Evolutionary conservation across 306 rosid species (phyloP).

Genomic region (Cicer judaicum): DNA sequence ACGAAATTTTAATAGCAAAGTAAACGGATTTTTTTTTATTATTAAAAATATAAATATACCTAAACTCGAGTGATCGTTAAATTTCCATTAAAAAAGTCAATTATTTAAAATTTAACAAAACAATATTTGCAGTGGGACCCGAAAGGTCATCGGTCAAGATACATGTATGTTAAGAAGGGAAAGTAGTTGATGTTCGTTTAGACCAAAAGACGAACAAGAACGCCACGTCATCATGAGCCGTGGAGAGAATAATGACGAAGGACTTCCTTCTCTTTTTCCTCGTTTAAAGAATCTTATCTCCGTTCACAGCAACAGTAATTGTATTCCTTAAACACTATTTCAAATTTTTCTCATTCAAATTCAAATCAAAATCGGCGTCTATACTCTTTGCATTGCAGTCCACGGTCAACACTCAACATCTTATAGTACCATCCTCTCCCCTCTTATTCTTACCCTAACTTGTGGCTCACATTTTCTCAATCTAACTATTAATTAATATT

Average conservation of each 20-base stretch:
- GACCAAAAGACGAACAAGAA: neutral
- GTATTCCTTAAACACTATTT: neutral
- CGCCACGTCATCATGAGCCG: constrained; percentile 12
- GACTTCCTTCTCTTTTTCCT: constrained; percentile 32
- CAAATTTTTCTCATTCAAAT: constrained; percentile 50
- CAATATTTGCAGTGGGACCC: neutral
- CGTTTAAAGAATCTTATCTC: constrained; percentile 50
- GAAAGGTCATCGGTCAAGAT: constrained; percentile 25
- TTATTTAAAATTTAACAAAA: no score
- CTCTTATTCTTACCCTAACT: neutral
- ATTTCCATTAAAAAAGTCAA: no score
- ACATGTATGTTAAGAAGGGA: neutral
- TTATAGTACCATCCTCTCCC: neutral
- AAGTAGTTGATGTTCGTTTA: constrained; percentile 6
- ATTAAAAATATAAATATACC: no score
- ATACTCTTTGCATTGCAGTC: constrained; percentile 4
- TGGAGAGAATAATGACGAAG: neutral
- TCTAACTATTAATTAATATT: neutral
- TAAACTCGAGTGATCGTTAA: no score
- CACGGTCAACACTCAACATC: constrained; percentile 44
- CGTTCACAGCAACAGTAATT: neutral
- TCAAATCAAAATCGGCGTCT: constrained; percentile 77
- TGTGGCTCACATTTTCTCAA: neutral
- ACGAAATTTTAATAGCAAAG: no score
- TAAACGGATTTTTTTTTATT: no score